phyloP scores from a whole-genome alignment of 2,329 filamentous ascomycete genomes.

The Fusarium chaquense region DNA sequence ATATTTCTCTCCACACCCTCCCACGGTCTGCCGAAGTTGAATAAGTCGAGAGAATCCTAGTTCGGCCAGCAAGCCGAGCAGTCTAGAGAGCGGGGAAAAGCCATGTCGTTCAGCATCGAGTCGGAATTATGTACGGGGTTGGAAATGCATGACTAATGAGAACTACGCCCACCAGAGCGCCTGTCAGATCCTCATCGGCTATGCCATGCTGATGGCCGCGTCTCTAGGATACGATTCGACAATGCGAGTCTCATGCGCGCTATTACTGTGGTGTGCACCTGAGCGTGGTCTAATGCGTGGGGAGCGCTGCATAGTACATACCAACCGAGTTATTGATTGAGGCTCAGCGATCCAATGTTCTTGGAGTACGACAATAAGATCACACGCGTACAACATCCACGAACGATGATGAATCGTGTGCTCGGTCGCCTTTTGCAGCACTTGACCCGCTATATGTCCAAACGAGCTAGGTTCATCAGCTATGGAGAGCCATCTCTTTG shows the following conservation, averaged over 20 bases:
- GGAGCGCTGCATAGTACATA: slow-evolving; percentile 14
- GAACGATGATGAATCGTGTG: slow-evolving; percentile 31
- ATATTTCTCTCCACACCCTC: slow-evolving; percentile 31
- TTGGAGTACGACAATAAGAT: slow-evolving; percentile 10
- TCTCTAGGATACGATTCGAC: slow-evolving; percentile 15
- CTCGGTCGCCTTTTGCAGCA: slow-evolving; percentile 29
- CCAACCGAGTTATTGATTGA: slow-evolving; percentile 5
- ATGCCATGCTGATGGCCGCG: slow-evolving; percentile 7
- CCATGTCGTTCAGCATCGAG: slow-evolving; percentile 10
- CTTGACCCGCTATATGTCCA: slow-evolving; percentile 11
- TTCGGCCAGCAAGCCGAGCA: slow-evolving; percentile 17
- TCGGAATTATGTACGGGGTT: slow-evolving; percentile 33
- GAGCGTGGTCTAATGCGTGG: slow-evolving; percentile 12
- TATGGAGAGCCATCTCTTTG: slow-evolving; percentile 25
- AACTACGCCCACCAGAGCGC: slow-evolving; percentile 9
- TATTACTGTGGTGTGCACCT: slow-evolving; percentile 40
- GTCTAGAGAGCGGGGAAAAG: slow-evolving; percentile 14
- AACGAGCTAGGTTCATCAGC: not conserved
- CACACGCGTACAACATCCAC: slow-evolving; percentile 19
- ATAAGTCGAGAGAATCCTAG: slow-evolving; percentile 4
- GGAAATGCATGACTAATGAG: slow-evolving; percentile 40
- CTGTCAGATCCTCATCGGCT: slow-evolving; percentile 3
- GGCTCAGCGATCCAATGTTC: slow-evolving; percentile 14
- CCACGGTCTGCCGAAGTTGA: slow-evolving; percentile 1
- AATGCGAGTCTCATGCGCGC: slow-evolving; percentile 24